phyloP scores from a whole-genome alignment of 2,329 filamentous ascomycete species.

The Septoria petroselini region DNA sequence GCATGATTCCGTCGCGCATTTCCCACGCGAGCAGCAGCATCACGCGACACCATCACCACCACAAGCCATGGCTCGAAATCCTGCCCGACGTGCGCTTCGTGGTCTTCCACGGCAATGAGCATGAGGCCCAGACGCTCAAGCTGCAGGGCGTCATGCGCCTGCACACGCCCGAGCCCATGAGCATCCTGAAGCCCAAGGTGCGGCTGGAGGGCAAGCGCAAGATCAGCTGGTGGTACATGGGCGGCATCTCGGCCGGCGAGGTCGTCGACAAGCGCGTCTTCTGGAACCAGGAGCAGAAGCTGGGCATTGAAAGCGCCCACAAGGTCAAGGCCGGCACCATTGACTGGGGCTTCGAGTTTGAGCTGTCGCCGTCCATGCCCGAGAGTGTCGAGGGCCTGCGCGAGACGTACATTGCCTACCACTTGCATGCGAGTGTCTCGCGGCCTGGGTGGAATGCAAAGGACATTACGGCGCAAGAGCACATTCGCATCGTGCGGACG shows the following conservation, averaged over 20 bases:
- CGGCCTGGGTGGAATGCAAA: constrained; percentile 78
- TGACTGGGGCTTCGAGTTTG: constrained; percentile 52
- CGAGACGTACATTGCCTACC: constrained; percentile 85
- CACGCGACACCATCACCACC: constrained; percentile 12
- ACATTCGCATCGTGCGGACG: constrained; percentile 50
- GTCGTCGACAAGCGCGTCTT: constrained; percentile 49
- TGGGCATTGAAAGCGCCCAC: constrained; percentile 49
- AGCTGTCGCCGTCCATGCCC: constrained; percentile 51
- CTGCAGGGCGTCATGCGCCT: constrained; percentile 48
- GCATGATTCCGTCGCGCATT: constrained; percentile 29
- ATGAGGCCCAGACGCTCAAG: constrained; percentile 46
- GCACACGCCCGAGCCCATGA: constrained; percentile 48
- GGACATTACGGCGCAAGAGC: constrained; percentile 75
- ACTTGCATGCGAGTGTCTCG: constrained; percentile 83
- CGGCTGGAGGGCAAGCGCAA: constrained; percentile 49
- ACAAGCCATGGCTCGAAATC: constrained; percentile 43
- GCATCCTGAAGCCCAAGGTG: constrained; percentile 48
- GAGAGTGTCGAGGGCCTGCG: constrained; percentile 89
- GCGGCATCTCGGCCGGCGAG: constrained; percentile 39
- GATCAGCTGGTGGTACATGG: constrained; percentile 43
- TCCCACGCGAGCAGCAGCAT: constrained; percentile 8
- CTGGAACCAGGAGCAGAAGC: constrained; percentile 44
- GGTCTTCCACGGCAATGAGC: constrained; percentile 49
- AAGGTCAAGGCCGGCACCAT: constrained; percentile 50
- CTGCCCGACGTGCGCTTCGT: constrained; percentile 49